Base-by-base conservation (phyloP, 257 asterid genomes). In the Scutellaria barbata region DNA sequence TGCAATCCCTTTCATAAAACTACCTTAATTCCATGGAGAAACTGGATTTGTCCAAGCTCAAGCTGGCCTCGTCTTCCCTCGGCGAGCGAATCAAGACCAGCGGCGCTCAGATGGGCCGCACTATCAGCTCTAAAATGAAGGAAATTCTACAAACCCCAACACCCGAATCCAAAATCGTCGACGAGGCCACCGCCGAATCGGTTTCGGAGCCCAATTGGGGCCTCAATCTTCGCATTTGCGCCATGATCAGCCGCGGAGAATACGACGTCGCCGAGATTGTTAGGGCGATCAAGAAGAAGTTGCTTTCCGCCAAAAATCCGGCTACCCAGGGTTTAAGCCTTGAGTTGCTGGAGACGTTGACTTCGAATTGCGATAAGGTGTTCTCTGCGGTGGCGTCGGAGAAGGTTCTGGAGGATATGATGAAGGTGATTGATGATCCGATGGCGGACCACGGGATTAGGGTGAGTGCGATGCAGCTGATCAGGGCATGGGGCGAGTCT, bases 341-440 rank as follows among this genome's bases (percentile, higher is more conserved):
- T 37, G 98, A 92, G 76, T 75, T 92, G 81, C 79, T 92, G 77
- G 98, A 92, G 84, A 74, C 96, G 0, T 92, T 95, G 77, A 83
- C 90, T 25, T 88, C 98, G 40, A 93, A 93, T 79, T 90, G 98
- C 74, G 98, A 93, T 51, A 90, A 87, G 84, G 96, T 91, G 47
- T 89, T 87, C 72, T 87, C 95, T 1, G 98, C 83, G 79, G 96
- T 93, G 58, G 97, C 98, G 18, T 89, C 97, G 54, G 97, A 91
- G 87, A 93, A 84, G 82, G 88, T 93, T 50, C 82, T 93, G 57
- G 98, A 93, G 50, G 97, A 93, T 69, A 86, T 93, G 96, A 81
- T 90, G 81, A 88, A 59, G 82, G n/a, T 90, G 83, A 84, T 90
- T 65, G 96, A 86, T 46, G 98, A 93, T 72, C 79, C 90, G 37